Conservation (phyloP, 2,329 filamentous ascomycete genomes). For the Leptographium lundbergii region DNA sequence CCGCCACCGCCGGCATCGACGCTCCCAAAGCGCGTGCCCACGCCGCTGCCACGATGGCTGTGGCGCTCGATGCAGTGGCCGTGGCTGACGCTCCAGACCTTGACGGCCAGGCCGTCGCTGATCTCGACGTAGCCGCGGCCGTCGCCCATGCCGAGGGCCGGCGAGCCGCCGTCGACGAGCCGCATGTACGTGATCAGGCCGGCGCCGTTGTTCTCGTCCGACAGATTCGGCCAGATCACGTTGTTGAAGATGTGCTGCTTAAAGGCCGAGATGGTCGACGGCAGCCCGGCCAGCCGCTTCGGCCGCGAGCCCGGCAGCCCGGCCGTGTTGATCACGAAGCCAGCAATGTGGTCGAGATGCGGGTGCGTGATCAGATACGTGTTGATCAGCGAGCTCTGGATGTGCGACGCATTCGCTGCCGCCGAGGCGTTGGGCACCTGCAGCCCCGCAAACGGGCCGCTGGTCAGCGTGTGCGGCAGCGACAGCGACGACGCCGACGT, state of each 20-base stretch:
- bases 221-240: constrained; percentile 93
- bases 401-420: constrained; percentile 66
- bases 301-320: constrained; percentile 67
- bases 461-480: constrained; percentile 42
- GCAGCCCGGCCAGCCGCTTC: constrained; percentile 76
- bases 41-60: constrained; percentile 49
- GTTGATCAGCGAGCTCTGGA: constrained; percentile 69
- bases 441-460: constrained; percentile 71
- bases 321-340: constrained; percentile 87
- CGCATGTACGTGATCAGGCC: constrained; percentile 85
- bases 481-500: constrained; percentile 14
- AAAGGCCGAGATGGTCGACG: constrained; percentile 80
- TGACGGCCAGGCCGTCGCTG: constrained; percentile 78
- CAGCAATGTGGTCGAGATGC: constrained; percentile 90
- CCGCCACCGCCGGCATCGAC: constrained; percentile 26
- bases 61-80: constrained; percentile 74
- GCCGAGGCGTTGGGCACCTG: constrained; percentile 53
- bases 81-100: constrained; percentile 78
- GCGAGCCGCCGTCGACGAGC: constrained; percentile 77
- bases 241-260: constrained; percentile 97
- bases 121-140: constrained; percentile 77
- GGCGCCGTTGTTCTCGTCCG: constrained; percentile 89
- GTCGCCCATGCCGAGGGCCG: constrained; percentile 67
- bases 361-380: constrained; percentile 91
- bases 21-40: constrained; percentile 34